Evolutionary conservation across 192 early-diverging fungal genomes (phyloP).

Genomic region (Umbelopsis sp.): DNA sequence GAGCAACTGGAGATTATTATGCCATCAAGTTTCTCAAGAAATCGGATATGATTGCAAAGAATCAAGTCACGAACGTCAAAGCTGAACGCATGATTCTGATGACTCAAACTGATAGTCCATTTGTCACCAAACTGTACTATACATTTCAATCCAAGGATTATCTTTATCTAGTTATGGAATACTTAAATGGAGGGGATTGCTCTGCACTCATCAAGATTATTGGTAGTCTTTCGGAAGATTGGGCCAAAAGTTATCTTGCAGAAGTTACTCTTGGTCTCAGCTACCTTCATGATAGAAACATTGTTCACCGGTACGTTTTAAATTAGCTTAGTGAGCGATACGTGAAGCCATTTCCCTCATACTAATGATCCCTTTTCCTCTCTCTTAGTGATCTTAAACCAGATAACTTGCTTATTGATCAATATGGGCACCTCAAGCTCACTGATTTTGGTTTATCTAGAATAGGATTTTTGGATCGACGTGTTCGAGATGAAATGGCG

Average conservation of each 20-base stretch:
- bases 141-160: constrained; percentile 85
- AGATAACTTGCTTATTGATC: constrained; percentile 85
- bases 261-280: constrained; percentile 82
- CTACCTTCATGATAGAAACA: constrained; percentile 75
- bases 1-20: constrained; percentile 82
- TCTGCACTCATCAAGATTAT: constrained; percentile 80
- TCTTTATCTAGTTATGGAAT: constrained; percentile 87
- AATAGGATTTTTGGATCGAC: constrained; percentile 81
- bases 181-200: constrained; percentile 88
- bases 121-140: constrained; percentile 83
- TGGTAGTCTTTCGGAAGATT: constrained; percentile 73
- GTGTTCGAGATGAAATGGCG: constrained; percentile 55
- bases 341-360: too few species aligned
- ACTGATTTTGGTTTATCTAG: constrained; percentile 88
- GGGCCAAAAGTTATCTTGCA: constrained; percentile 83
- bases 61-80: constrained; percentile 90
- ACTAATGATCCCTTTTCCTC: constrained; percentile 9
- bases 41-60: constrained; percentile 89
- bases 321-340: too few species aligned
- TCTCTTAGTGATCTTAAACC: constrained; percentile 79
- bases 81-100: constrained; percentile 88
- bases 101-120: constrained; percentile 80
- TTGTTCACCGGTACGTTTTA: constrained; percentile 75
- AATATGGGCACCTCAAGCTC: constrained; percentile 82
- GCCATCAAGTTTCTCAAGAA: constrained; percentile 88